Base-by-base conservation (phyloP, 768 basidiomycete species). In the Hemileccinum impolitum region DNA sequence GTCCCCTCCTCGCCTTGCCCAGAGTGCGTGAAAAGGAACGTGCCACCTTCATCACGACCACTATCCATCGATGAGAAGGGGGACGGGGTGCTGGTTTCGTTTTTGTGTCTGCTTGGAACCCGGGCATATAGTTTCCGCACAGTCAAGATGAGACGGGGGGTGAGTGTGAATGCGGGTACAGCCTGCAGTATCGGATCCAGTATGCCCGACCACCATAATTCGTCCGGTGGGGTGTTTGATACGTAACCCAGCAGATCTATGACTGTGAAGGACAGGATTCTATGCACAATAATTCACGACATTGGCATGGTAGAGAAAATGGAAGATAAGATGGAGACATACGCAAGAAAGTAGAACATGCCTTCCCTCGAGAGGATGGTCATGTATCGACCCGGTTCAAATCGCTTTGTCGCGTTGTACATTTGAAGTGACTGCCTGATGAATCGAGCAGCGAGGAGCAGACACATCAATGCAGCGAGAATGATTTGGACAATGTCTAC, bases 1-100 rank as follows among this genome's bases (percentile, higher is more conserved):
- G 23, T 23, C 23, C 23, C 3, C 6, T 23, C 23, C 23, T 23
- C 23, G 23, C 6, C 6, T 6, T 23, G 23, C n/a, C n/a, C 6
- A 23, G 6, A 23, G 23, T 23, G 23, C 12, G 61, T 25, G 1
- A 56, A 65, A 39, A 54, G 70, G 7, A 23, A 23, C 23, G 6
- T 6, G 23, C 23, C 23, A 3, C 23, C 23, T 23, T 23, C 23
- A 23, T 6, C 23, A 23, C 23, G 23, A 23, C 6, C 6, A 5
- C 28, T 3, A 11, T 15, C 15, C 28, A 28, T 18, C n/a, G 40
- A 13, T 23, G 5, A 41, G 13, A 8, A 26, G n/a, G 14, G 28
- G 23, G 3, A 30, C 3, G 17, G 17, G 2, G 40, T 18, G 11
- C 17, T 17, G 15, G 28, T 30, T 1, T 17, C 35, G n/a, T 15